phyloP scores from a whole-genome alignment of 2,329 filamentous ascomycete genomes.

The Aureobasidium sp. region DNA sequence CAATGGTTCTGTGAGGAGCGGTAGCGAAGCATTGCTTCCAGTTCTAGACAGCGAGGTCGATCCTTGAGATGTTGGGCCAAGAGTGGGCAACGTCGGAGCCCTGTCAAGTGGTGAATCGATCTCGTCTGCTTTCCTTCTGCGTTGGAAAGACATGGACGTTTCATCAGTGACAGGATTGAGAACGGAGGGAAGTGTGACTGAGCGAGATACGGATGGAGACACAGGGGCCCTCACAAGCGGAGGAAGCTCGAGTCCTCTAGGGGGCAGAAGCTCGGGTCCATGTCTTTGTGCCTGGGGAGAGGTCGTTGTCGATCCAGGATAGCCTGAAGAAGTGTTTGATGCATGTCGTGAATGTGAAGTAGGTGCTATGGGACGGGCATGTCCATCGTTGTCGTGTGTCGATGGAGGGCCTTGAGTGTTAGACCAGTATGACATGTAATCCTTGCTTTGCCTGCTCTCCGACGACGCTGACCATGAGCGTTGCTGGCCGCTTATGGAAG shows the following conservation, averaged over 20 bases:
- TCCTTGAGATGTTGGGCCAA: constrained; percentile 17
- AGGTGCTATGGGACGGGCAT: neutral
- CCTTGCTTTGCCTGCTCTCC: constrained; percentile 25
- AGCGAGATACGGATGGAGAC: constrained; percentile 25
- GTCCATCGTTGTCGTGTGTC: constrained; percentile 17
- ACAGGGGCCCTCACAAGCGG: constrained; percentile 24
- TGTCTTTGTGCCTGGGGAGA: neutral
- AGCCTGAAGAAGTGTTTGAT: constrained; percentile 1
- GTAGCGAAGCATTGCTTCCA: neutral
- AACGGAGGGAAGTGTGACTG: constrained; percentile 40
- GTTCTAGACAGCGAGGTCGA: neutral
- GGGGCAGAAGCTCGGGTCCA: neutral
- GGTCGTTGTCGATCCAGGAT: neutral
- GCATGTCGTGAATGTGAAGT: constrained; percentile 8
- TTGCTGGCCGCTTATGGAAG: constrained; percentile 18
- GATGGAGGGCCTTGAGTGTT: constrained; percentile 22
- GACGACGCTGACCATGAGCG: constrained; percentile 27
- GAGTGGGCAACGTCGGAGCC: constrained; percentile 29
- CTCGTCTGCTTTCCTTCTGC: constrained; percentile 38
- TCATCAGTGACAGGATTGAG: constrained; percentile 37
- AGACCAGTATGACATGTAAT: constrained; percentile 31
- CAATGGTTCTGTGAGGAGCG: constrained; percentile 15
- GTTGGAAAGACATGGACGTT: constrained; percentile 22
- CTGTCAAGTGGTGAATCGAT: constrained; percentile 37
- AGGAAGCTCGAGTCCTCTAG: constrained; percentile 24